A percentile compares a stretch with the other conserved stretches of the same genome.
phyloP scores from a whole-genome alignment of 129 eudicot species.

The Tagetes erecta region DNA sequence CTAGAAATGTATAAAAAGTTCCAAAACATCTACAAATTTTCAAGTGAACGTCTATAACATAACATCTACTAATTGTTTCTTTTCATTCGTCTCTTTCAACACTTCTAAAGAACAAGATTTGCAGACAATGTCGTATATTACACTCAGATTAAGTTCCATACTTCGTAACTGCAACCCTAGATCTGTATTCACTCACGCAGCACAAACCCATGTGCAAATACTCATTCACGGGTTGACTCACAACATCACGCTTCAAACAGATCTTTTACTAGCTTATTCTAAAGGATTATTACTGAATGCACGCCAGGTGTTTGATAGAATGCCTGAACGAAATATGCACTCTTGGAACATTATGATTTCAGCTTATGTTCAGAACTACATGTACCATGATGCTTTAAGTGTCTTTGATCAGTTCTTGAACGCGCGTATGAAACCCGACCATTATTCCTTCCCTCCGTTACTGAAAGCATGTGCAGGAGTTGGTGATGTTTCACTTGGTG shows the following conservation, averaged over 20 bases:
- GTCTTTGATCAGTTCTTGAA: constrained; percentile 26
- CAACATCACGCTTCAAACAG: constrained; percentile 42
- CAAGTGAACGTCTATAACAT: too few species aligned
- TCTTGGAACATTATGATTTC: constrained; percentile 56
- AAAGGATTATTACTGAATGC: constrained; percentile 27
- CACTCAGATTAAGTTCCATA: constrained; percentile 18
- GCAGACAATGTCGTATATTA: background rate
- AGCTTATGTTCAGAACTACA: constrained; percentile 31
- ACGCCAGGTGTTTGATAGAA: constrained; percentile 39
- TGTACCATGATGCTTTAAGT: constrained; percentile 27
- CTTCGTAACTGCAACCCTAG: constrained; percentile 31
- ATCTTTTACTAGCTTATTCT: constrained; percentile 38
- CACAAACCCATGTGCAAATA: constrained; percentile 41
- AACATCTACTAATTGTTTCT: background rate
- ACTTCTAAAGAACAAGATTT: background rate
- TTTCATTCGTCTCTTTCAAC: background rate
- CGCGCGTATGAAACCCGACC: constrained; percentile 41
- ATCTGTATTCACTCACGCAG: constrained; percentile 24
- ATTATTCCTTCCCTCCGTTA: constrained; percentile 43
- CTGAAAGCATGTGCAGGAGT: constrained; percentile 35
- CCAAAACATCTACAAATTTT: too few species aligned
- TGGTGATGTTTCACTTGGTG: constrained; percentile 30
- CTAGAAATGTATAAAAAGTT: too few species aligned
- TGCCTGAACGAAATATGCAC: constrained; percentile 47
- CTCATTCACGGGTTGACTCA: constrained; percentile 31